These are phyloP conservation scores for Lichtheimia hyalospora DNA, from an alignment of 371 early-diverging fungal species.

Conservation along the genomic window DNA sequence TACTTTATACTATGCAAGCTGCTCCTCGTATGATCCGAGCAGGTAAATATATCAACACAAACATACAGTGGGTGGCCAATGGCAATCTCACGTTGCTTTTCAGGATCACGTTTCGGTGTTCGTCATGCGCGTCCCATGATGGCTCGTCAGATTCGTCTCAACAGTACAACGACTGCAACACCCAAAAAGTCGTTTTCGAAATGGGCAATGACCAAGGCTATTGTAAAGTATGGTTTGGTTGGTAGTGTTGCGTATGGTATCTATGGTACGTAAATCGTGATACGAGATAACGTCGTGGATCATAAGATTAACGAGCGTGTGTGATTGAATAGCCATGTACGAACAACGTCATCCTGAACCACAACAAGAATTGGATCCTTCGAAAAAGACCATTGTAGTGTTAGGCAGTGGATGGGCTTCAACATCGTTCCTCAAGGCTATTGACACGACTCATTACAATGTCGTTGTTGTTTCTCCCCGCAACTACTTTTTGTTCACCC, in stretches of 20 bases:
- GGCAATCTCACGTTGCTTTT: no score
- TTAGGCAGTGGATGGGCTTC: conserved; percentile 90
- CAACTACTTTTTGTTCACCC: conserved; percentile 95
- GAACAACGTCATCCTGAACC: conserved; percentile 62
- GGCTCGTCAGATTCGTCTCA: conserved; percentile 8
- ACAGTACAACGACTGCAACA: conserved; percentile 6
- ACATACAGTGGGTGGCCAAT: neutral
- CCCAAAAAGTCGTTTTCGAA: conserved; percentile 20
- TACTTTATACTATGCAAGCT: conserved; percentile 8
- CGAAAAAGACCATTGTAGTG: conserved; percentile 79
- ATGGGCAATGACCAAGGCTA: conserved; percentile 32
- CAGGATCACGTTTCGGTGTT: conserved; percentile 1
- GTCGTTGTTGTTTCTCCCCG: conserved; percentile 84
- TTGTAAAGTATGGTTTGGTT: conserved; percentile 38
- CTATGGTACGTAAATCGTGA: conserved; percentile 34
- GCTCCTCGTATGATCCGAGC: conserved; percentile 7
- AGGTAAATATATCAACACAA: neutral
- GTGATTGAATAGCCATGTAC: conserved; percentile 42
- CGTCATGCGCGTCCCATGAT: conserved; percentile 6
- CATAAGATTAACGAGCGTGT: neutral
- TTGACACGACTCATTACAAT: conserved; percentile 78
- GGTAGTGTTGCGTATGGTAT: conserved; percentile 32
- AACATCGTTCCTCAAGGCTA: conserved; percentile 73
- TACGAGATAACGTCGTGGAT: neutral
- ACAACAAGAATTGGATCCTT: conserved; percentile 72